A percentile compares a stretch with the other conserved stretches of the same genome.
phyloP scores from a whole-genome alignment of 148 eudicot species.

The Persicaria tinctoria region DNA sequence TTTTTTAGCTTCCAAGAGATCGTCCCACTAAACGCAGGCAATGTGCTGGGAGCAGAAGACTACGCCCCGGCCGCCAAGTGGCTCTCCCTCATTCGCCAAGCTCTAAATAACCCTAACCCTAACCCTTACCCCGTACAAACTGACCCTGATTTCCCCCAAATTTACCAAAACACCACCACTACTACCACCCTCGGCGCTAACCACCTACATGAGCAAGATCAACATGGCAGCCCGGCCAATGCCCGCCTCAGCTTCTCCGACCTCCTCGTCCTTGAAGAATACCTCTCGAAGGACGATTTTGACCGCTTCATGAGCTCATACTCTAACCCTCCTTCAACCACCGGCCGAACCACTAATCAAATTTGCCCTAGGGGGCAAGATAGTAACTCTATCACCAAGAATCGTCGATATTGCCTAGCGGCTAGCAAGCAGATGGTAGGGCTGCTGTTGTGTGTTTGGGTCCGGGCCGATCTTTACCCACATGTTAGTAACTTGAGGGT shows the following conservation, averaged over 20 bases:
- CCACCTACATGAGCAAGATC: background rate
- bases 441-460: conserved; percentile 23
- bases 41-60: conserved; percentile 62
- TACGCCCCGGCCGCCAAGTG: conserved; percentile 57
- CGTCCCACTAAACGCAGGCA: conserved; percentile 71
- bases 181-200: background rate
- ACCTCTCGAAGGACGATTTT: conserved; percentile 18
- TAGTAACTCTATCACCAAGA: background rate
- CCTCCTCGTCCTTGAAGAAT: conserved; percentile 28
- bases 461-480: conserved; percentile 12
- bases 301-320: conserved; percentile 15
- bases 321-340: conserved; percentile 2
- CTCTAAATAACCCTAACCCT: conserved; percentile 21
- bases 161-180: conserved; percentile 14
- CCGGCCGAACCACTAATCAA: background rate
- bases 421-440: conserved; percentile 34
- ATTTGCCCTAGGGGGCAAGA: background rate
- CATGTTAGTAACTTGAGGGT: conserved; percentile 17
- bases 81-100: conserved; percentile 43
- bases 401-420: background rate
- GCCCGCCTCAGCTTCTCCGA: conserved; percentile 45
- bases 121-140: conserved; percentile 4
- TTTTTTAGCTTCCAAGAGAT: conserved; percentile 55
- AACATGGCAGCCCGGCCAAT: conserved; percentile 10
- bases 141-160: background rate